Conservation (phyloP, 2,329 filamentous ascomycete species). For the Cercospora berteroae region DNA sequence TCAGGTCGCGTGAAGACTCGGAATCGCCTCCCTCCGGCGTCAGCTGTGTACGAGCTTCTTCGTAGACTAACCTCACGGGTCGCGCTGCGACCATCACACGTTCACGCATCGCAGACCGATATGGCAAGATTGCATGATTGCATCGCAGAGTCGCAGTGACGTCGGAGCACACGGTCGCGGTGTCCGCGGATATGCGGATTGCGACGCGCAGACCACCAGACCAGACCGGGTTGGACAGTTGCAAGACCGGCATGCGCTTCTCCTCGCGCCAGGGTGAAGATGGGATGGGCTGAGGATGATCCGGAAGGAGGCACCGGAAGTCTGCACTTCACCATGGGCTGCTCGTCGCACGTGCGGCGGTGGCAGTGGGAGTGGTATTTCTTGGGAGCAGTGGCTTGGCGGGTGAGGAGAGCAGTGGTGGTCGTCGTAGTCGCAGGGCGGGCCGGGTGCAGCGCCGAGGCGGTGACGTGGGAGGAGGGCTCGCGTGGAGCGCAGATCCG, state of each 20-base stretch:
- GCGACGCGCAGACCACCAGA: not conserved
- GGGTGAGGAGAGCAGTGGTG: not conserved
- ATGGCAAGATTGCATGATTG: not conserved
- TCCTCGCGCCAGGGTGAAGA: not conserved
- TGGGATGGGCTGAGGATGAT: slow-evolving; percentile 2
- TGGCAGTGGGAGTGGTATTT: not conserved
- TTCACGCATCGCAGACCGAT: not conserved
- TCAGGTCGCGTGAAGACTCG: not conserved
- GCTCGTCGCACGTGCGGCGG: not conserved
- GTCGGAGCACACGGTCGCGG: not conserved
- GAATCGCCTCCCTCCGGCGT: not conserved
- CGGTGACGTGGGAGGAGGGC: not conserved
- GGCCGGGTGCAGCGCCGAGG: not conserved
- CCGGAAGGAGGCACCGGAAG: not conserved
- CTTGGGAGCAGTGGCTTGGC: not conserved
- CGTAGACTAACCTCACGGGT: not conserved
- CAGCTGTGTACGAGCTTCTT: not conserved
- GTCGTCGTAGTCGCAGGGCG: not conserved
- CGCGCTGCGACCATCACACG: not conserved
- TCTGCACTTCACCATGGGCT: slow-evolving; percentile 1
- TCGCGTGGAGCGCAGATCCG: not conserved
- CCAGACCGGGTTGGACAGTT: not conserved
- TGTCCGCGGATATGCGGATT: not conserved
- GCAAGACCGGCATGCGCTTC: slow-evolving; percentile 8
- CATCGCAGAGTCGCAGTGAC: not conserved